Base-by-base conservation (phyloP, 441 rosid species). In the Adansonia gregorii region DNA sequence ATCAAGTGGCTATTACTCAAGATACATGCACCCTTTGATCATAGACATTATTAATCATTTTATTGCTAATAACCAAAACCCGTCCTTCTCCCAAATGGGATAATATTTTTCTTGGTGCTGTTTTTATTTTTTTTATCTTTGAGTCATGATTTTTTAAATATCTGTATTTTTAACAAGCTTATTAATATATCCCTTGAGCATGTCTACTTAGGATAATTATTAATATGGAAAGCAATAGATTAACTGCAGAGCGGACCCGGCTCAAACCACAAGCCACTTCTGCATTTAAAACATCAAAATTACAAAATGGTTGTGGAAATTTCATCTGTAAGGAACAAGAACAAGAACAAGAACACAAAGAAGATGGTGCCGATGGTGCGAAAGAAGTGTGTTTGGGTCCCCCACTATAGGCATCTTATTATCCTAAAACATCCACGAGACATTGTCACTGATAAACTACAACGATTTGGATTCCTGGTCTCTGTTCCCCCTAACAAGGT, bases 211-310 rank as follows among this genome's bases (percentile, higher is more conserved):
- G 39, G 39, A 31, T 31, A 31, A 31, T 31, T 31, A 31, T 31
- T 31, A 31, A 31, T 31, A 31, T 31, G 39, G 39, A 31, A 31
- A 73, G 94, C 94, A 59, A 90, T 92, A 64, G 93, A 87, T 45
- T 92, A 31, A 92, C 72, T 80, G 83, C 19, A 93, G 94, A 70
- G 91, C 96, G 3, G 94, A 83, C 75, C 91, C 35, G 85, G 45
- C 80, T 86, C 77, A 61, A 80, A 20, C 65, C 31, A 27, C 76
- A 66, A 48, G 7, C 43, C 17, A 10, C 17, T n/a, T 10, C 2
- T 31, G n/a, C 6, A 3, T 60, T 60, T 0, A 31, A 63, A 31
- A 12, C 43, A 2, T 63, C 45, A 6, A 74, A 79, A 7, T 45
- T 45, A 20, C 43, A 48, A 14, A 20, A 31, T 11, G 45, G 27